These are phyloP conservation scores for Xylaria sp. DNA, from an alignment of 2,329 filamentous ascomycete genomes.

Conservation along the genomic window DNA sequence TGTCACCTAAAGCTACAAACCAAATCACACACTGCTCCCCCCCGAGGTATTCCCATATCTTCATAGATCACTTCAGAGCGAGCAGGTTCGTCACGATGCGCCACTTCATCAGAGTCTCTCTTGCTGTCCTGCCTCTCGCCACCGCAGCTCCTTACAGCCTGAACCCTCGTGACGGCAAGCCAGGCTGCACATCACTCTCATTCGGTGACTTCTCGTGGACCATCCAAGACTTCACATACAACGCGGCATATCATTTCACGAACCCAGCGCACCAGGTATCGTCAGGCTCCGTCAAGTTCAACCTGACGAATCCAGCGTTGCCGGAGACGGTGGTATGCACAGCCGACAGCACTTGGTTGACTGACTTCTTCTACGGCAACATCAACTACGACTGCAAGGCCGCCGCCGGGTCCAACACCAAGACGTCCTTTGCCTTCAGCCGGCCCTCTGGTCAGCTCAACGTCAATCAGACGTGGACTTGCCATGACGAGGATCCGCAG, in stretches of 20 bases:
- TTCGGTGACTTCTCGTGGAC: constrained; percentile 48
- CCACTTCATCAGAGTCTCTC: constrained; percentile 35
- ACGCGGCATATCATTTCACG: constrained; percentile 54
- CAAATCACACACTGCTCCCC: background rate
- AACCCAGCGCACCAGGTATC: constrained; percentile 59
- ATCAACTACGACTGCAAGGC: constrained; percentile 50
- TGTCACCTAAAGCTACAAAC: too few relatives aligned
- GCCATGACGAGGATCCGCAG: constrained; percentile 46
- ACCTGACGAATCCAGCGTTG: constrained; percentile 53
- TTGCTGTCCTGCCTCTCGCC: constrained; percentile 36
- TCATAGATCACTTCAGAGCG: background rate
- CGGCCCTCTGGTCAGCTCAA: constrained; percentile 44
- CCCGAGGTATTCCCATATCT: background rate
- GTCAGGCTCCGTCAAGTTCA: constrained; percentile 55
- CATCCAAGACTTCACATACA: constrained; percentile 53
- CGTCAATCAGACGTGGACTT: constrained; percentile 57
- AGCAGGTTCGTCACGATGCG: constrained; percentile 30
- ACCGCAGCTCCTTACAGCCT: constrained; percentile 35
- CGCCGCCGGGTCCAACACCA: constrained; percentile 39
- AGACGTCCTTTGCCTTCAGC: constrained; percentile 52
- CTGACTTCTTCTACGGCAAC: constrained; percentile 58
- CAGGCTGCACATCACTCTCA: constrained; percentile 43
- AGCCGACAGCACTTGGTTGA: constrained; percentile 49
- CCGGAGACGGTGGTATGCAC: constrained; percentile 47
- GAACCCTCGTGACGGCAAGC: constrained; percentile 31